Evolutionary conservation across 306 rosid genomes (phyloP), one percentile per base, ranked within the genome.

Genomic region (Cucumis melo): DNA sequence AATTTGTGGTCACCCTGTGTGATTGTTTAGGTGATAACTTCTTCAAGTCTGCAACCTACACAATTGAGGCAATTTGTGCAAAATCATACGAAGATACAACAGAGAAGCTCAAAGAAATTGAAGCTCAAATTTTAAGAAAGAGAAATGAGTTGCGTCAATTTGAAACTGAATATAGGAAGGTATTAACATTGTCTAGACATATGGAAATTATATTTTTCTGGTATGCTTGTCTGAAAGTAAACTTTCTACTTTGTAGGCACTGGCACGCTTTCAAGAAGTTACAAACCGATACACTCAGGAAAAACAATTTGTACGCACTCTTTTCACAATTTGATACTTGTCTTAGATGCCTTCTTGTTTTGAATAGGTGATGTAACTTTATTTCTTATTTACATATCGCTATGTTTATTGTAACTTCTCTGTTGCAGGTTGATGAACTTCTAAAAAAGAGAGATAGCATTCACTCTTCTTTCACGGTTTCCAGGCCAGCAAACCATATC

Each of bases 71-170:
- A 32, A 82, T 95, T 75, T 92, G 99, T 83, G 87, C 85, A 32
- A 89, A 87, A 60, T 78, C 99, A 59, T 86, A 87, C 13, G 97
- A 90, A 76, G 97, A 90, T 20, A 89, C 92, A 14, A 88, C 98
- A 2, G 78, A 89, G 58, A 95, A 89, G 78, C 98, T 95, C 53
- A 84, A 77, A 80, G 99, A 95, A 57, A 82, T 89, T 34, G 99
- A 95, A 82, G 89, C 87, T 78, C 97, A 90, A 84, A 95, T 95
- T 78, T 92, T 95, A 80, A 89, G 91, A 85, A 95, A 95, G 89
- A 89, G 99, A 85, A 95, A 86, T 78, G 99, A 95, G 81, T 89
- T 95, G 53, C 99, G 98, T 65, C 98, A 92, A 74, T 95, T 95
- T 77, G 99, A 95, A 85, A 68, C 91, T 10, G 98, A 92, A 82